Conservation (phyloP, 441 rosid species). For the Bruguiera hainesii region DNA sequence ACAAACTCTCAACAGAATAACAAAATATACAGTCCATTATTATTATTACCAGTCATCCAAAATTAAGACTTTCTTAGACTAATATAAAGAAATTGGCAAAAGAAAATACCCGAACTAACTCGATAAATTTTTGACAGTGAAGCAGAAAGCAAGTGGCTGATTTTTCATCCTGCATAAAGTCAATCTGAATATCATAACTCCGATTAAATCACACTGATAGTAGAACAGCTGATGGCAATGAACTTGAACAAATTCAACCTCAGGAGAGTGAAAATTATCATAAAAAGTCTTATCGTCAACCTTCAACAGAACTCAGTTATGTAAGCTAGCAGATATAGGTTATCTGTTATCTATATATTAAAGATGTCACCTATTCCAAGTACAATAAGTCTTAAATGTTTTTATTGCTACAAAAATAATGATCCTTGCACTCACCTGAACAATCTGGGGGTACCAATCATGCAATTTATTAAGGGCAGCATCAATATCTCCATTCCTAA, state of each 20-base stretch:
- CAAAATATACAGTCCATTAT: not conserved
- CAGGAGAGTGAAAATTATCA: not conserved
- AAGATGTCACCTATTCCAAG: no score
- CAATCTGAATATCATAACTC: slow-evolving; percentile 9
- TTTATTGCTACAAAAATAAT: not conserved
- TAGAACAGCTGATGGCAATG: not conserved
- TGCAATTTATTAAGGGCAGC: slow-evolving; percentile 57
- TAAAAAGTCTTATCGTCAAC: no score
- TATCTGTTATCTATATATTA: no score
- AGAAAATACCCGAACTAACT: slow-evolving; percentile 76
- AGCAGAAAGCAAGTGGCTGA: slow-evolving; percentile 85
- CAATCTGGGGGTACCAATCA: slow-evolving; percentile 78
- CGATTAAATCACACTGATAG: not conserved
- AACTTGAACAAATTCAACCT: not conserved
- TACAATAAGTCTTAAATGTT: no score
- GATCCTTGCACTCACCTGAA: slow-evolving; percentile 46
- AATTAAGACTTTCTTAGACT: not conserved
- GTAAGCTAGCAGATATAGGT: no score
- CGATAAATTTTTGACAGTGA: slow-evolving; percentile 88
- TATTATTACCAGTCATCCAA: not conserved
- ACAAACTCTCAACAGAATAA: not conserved
- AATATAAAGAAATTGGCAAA: slow-evolving; percentile 11
- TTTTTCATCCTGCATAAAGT: slow-evolving; percentile 73
- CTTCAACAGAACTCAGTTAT: no score
- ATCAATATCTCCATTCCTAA: slow-evolving; percentile 80